These are phyloP conservation scores for Salix exigua DNA, from an alignment of 345 rosid genomes.

Conservation along the genomic window DNA sequence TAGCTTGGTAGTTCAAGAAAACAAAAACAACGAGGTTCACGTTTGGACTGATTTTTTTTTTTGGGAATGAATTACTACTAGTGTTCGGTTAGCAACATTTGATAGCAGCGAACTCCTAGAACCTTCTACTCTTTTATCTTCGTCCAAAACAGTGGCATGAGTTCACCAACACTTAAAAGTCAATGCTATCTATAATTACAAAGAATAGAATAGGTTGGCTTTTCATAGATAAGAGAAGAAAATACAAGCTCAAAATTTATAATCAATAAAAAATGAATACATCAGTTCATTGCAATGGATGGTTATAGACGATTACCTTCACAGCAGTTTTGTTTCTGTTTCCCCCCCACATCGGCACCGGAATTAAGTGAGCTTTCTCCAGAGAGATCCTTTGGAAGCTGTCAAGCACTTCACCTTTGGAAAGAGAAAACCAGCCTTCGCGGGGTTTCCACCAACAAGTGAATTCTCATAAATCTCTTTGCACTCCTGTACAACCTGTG, in stretches of 20 bases:
- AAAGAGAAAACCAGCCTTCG: conserved; percentile 81
- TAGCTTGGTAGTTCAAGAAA: background rate
- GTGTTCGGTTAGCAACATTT: too few relatives aligned
- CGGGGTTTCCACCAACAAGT: conserved; percentile 74
- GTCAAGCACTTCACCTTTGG: conserved; percentile 75
- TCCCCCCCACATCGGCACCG: background rate
- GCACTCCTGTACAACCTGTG: conserved; percentile 96
- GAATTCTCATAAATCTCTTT: conserved; percentile 90
- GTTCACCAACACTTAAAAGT: too few relatives aligned
- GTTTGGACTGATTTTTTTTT: background rate
- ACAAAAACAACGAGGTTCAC: background rate
- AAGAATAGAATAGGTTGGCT: background rate
- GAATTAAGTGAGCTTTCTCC: conserved; percentile 46
- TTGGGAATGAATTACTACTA: too few relatives aligned
- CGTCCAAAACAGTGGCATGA: too few relatives aligned
- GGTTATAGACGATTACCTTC: background rate
- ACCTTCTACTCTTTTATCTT: too few relatives aligned
- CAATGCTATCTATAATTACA: too few relatives aligned
- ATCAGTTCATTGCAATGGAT: background rate
- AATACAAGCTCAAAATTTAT: background rate
- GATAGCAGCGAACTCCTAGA: too few relatives aligned
- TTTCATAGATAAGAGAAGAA: background rate
- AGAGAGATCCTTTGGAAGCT: conserved; percentile 61
- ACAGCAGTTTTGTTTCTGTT: background rate
- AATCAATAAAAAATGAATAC: background rate